Conservation (phyloP, 306 rosid species). For the Inga laurina region DNA sequence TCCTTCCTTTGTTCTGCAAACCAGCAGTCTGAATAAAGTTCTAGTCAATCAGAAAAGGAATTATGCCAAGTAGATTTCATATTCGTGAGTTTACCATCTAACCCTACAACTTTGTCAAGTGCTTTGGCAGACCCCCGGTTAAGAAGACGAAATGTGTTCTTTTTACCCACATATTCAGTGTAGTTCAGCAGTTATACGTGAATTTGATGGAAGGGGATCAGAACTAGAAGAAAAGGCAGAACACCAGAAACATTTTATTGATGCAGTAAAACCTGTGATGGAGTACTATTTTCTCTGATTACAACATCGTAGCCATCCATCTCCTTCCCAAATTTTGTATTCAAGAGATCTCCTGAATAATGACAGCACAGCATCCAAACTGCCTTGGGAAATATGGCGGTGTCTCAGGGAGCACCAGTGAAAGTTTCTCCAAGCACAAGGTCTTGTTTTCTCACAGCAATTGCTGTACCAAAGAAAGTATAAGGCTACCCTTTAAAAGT, state of each 20-base stretch:
- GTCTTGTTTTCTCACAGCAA: slow-evolving; percentile 75
- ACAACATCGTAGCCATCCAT: slow-evolving; percentile 84
- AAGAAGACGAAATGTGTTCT: slow-evolving; percentile 91
- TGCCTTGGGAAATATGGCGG: slow-evolving; percentile 89
- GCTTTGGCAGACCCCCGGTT: slow-evolving; percentile 98
- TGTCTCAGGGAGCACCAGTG: slow-evolving; percentile 85
- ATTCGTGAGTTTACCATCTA: slow-evolving; percentile 69
- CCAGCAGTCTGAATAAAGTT: slow-evolving; percentile 34
- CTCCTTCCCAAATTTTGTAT: slow-evolving; percentile 89
- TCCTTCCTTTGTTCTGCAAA: slow-evolving; percentile 86
- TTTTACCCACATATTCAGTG: slow-evolving; percentile 78
- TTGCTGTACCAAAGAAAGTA: slow-evolving; percentile 59
- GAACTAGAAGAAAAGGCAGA: slow-evolving; percentile 16
- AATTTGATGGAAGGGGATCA: slow-evolving; percentile 22
- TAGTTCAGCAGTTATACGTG: slow-evolving; percentile 63
- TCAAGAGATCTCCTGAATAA: slow-evolving; percentile 94
- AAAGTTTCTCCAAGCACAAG: slow-evolving; percentile 83
- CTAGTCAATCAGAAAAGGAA: slow-evolving; percentile 23
- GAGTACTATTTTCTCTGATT: slow-evolving; percentile 97
- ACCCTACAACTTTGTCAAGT: slow-evolving; percentile 86
- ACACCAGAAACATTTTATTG: slow-evolving; percentile 15
- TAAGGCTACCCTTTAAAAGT: slow-evolving; percentile 23
- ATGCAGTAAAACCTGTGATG: slow-evolving; percentile 62
- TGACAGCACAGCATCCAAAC: slow-evolving; percentile 94
- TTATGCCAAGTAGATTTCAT: slow-evolving; percentile 15